phyloP scores from a whole-genome alignment of 106 monocot genomes.

The Acorus calamus region DNA sequence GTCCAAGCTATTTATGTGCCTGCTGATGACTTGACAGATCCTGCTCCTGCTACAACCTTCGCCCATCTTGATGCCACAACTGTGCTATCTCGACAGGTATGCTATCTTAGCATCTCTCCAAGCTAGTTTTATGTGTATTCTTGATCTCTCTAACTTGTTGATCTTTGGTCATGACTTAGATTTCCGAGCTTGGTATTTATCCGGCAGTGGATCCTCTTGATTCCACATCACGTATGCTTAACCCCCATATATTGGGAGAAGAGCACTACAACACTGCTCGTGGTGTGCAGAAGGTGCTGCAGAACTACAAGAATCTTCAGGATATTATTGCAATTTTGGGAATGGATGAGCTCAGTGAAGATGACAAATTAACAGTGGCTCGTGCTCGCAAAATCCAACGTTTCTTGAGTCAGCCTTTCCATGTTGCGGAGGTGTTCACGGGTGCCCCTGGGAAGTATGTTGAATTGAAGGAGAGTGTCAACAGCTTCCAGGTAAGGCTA shows the following conservation, averaged over 20 bases:
- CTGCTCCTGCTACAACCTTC: conserved; percentile 81
- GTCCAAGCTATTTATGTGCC: conserved; percentile 90
- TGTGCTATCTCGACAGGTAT: conserved; percentile 74
- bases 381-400: conserved; percentile 70
- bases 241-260: conserved; percentile 64
- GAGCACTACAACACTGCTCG: conserved; percentile 79
- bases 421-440: conserved; percentile 76
- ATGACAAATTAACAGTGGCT: conserved; percentile 71
- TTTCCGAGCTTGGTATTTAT: conserved; percentile 71
- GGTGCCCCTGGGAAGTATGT: conserved; percentile 79
- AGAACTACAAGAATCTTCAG: conserved; percentile 84
- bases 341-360: conserved; percentile 86
- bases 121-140: background rate
- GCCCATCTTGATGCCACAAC: conserved; percentile 91
- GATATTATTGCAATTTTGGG: conserved; percentile 84
- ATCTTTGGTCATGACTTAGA: conserved; percentile 14
- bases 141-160: background rate
- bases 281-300: conserved; percentile 80
- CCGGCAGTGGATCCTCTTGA: conserved; percentile 79
- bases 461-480: conserved; percentile 63
- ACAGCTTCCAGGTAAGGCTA: conserved; percentile 55
- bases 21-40: conserved; percentile 90
- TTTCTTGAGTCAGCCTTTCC: conserved; percentile 73
- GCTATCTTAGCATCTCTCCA: background rate
- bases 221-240: conserved; percentile 77